Evolutionary conservation across 257 asterid species (phyloP), one percentile per base, ranked within the genome.

Genomic region (Misopates orontium): DNA sequence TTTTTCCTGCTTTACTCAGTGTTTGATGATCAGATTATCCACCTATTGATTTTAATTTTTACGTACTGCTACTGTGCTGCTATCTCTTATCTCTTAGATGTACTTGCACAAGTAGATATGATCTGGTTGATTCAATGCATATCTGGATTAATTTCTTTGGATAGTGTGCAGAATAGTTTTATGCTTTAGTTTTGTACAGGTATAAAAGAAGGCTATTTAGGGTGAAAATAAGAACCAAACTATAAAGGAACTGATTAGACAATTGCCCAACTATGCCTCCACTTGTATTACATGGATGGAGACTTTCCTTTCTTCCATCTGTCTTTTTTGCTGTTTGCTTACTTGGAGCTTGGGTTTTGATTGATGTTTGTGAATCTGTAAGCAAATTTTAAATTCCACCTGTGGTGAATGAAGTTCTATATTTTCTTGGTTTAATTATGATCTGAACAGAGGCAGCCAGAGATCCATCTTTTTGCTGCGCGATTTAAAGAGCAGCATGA

Each of bases 391-490:
- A 36, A 3, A 36, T 5, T 5, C 11, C 1, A 4, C 8, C 42
- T 55, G 60, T 20, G 17, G 5, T 14, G 17, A 54, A 23, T 54
- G 60, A 23, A 6, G 11, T 36, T 5, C 10, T 36, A 54, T 42
- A 16, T 25, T 16, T 8, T 8, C 17, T 42, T 68, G 66, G 68
- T 69, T 56, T 61, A 69, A 58, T 13, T 39, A 22, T 78, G 62
- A 51, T 70, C 39, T 74, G 72, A 67, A 72, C 96, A 88, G 98
- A 85, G 96, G 79, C 96, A 83, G 73, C 99, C 99, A 31, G 98
- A 90, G 85, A 94, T 94, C 75, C 98, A 94, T 77, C 82, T 94
- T 16, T 94, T 94, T 73, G 86, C 96, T 75, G 98, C 97, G 62
- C 83, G 90, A 62, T 88, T 94, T 71, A 85, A 81, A 61, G 99